Conservation (phyloP, 1,284 basidiomycete species). For the Cryptococcus hybrid region DNA sequence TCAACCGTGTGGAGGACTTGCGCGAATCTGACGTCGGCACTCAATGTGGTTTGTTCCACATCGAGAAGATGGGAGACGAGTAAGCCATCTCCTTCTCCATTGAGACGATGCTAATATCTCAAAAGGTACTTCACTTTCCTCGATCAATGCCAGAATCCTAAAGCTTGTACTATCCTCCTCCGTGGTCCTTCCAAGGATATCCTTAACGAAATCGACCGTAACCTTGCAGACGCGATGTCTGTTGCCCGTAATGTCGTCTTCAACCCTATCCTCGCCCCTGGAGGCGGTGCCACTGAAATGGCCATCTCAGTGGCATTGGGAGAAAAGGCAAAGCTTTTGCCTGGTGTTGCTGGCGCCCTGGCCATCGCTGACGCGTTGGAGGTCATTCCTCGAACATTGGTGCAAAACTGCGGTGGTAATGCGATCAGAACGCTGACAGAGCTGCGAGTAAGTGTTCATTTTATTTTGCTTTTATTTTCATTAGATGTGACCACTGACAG, state of each 20-base stretch:
- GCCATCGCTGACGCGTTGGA: slow-evolving; percentile 97
- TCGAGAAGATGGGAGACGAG: slow-evolving; percentile 98
- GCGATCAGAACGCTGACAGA: slow-evolving; percentile 90
- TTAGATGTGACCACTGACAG: not conserved
- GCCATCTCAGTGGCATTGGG: slow-evolving; percentile 87
- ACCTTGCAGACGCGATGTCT: slow-evolving; percentile 96
- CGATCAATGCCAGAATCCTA: slow-evolving; percentile 85
- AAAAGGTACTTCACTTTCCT: slow-evolving; percentile 93
- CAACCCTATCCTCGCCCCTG: slow-evolving; percentile 86
- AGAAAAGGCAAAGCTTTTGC: slow-evolving; percentile 74
- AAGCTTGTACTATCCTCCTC: slow-evolving; percentile 98
- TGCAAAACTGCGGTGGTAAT: slow-evolving; percentile 95
- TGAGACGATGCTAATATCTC: not conserved
- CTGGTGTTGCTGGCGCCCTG: slow-evolving; percentile 83
- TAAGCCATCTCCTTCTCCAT: slow-evolving; percentile 47
- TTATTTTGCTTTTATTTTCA: not conserved
- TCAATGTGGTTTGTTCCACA: slow-evolving; percentile 88
- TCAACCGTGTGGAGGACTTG: slow-evolving; percentile 94
- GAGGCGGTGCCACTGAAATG: slow-evolving; percentile 98
- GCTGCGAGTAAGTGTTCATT: slow-evolving; percentile 61
- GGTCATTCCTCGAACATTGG: slow-evolving; percentile 91
- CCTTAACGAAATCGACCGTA: slow-evolving; percentile 96
- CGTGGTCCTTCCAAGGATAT: slow-evolving; percentile 98
- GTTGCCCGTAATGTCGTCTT: slow-evolving; percentile 97
- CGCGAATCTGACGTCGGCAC: slow-evolving; percentile 90